Conservation (phyloP, 345 rosid species). For the Citrus mangshanensis region DNA sequence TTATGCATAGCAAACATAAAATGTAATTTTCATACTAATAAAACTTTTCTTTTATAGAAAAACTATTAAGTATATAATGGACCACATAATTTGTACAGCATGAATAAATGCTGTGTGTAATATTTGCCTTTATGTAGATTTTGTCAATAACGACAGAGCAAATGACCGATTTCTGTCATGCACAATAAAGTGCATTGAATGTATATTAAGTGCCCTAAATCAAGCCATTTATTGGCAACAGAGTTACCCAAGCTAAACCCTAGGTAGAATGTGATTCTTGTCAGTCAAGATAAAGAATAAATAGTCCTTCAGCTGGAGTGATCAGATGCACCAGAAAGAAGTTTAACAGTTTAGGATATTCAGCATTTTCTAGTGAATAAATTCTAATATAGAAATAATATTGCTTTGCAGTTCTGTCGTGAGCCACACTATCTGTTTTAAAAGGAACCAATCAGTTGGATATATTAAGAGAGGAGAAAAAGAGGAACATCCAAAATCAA, state of each 20-base stretch:
- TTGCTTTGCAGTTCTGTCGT: neutral
- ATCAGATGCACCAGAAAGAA: conserved; percentile 6
- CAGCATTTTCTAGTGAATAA: conserved; percentile 15
- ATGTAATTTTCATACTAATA: neutral
- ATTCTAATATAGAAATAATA: neutral
- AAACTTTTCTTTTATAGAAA: neutral
- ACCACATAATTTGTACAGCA: conserved; percentile 3
- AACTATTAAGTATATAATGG: neutral
- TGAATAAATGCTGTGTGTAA: conserved; percentile 15
- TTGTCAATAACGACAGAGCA: conserved; percentile 6
- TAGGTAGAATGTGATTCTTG: conserved; percentile 14
- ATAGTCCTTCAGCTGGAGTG: conserved; percentile 6
- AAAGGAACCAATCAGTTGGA: neutral
- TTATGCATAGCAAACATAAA: neutral
- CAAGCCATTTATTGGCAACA: conserved; percentile 10
- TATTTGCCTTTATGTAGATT: conserved; percentile 5
- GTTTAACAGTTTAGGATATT: neutral
- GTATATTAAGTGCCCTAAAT: neutral
- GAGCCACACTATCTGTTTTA: neutral
- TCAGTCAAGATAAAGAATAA: neutral
- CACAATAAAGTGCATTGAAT: conserved; percentile 6
- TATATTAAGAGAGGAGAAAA: neutral
- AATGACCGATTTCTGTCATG: conserved; percentile 1
- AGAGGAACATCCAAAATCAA: neutral
- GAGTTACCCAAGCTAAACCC: conserved; percentile 3